phyloP scores from a whole-genome alignment of 2,329 filamentous ascomycete species.

The Coniochaeta ligniaria region DNA sequence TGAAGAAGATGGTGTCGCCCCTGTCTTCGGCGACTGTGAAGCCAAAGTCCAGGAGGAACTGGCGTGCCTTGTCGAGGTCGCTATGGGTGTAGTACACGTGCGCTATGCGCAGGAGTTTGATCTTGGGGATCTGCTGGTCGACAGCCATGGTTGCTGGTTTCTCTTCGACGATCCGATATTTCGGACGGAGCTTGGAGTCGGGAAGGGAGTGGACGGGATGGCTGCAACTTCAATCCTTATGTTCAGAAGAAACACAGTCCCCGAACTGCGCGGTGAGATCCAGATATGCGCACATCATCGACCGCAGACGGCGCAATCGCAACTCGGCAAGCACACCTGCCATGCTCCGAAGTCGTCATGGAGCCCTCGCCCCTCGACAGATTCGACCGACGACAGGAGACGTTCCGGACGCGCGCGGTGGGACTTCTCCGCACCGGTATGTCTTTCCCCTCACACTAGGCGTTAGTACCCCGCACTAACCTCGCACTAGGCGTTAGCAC shows the following conservation, averaged over 20 bases:
- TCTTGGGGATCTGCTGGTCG: conserved; percentile 8
- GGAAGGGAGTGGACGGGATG: neutral
- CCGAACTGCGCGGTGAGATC: neutral
- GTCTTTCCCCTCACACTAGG: neutral
- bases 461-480: too few species aligned
- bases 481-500: neutral
- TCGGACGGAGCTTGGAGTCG: neutral
- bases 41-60: conserved; percentile 34
- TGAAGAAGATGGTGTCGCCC: conserved; percentile 40
- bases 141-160: neutral
- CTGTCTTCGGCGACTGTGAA: conserved; percentile 23
- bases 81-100: conserved; percentile 33
- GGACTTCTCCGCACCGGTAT: neutral
- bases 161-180: neutral
- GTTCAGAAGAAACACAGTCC: neutral
- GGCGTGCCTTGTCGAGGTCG: conserved; percentile 23
- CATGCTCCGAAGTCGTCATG: neutral
- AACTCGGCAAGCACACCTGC: neutral
- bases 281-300: neutral
- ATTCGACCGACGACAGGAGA: neutral
- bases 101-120: conserved; percentile 20
- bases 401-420: neutral
- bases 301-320: neutral
- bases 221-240: neutral
- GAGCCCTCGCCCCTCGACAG: neutral